Conservation (phyloP, 2,329 filamentous ascomycete genomes). For the Pyrenophora graminea region DNA sequence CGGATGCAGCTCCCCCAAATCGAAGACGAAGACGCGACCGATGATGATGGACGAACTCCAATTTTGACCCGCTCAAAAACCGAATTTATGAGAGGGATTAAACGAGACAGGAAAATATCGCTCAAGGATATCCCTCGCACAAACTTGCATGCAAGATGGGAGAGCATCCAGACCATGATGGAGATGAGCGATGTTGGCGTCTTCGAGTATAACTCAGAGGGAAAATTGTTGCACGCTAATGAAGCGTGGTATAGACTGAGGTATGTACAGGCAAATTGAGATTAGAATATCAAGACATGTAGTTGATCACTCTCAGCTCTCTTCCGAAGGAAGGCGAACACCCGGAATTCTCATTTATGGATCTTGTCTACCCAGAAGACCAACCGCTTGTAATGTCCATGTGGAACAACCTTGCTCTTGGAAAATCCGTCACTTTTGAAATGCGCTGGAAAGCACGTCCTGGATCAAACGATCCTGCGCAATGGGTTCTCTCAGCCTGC, state of each 20-base stretch:
- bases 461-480: slow-evolving; percentile 17
- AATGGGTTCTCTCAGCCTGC: slow-evolving; percentile 39
- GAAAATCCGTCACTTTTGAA: slow-evolving; percentile 37
- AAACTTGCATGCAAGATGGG: slow-evolving; percentile 30
- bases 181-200: slow-evolving; percentile 44
- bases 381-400: slow-evolving; percentile 30
- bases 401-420: slow-evolving; percentile 37
- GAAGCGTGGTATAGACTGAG: slow-evolving; percentile 37
- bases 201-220: slow-evolving; percentile 35
- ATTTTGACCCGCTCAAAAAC: slow-evolving; percentile 14
- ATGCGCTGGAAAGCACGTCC: slow-evolving; percentile 39
- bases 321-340: slow-evolving; percentile 27
- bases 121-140: slow-evolving; percentile 11
- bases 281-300: neutral
- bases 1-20: neutral
- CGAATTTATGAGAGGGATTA: slow-evolving; percentile 9
- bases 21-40: slow-evolving; percentile 2
- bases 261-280: slow-evolving; percentile 2
- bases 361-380: slow-evolving; percentile 36
- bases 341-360: slow-evolving; percentile 36
- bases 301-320: slow-evolving; percentile 18
- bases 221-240: slow-evolving; percentile 36
- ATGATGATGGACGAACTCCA: neutral
- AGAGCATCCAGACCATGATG: slow-evolving; percentile 39
- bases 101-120: slow-evolving; percentile 2